These are phyloP conservation scores for Daldinia eschscholtzii DNA, from an alignment of 2,329 filamentous ascomycete genomes.

Conservation along the genomic window DNA sequence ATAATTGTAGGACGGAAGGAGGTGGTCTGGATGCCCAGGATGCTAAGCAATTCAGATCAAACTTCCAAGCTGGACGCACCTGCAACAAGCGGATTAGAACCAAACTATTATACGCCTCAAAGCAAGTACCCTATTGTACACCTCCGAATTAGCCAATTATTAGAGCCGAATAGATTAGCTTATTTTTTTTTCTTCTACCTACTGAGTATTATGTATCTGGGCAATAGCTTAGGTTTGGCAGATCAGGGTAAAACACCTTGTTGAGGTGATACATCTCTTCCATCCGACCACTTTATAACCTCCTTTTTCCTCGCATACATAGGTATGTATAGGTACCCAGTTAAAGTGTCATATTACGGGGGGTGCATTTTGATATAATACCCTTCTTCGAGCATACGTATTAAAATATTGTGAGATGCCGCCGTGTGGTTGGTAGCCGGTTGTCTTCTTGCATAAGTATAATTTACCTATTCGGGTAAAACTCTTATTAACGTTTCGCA, in stretches of 20 bases:
- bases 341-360: background rate
- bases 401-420: background rate
- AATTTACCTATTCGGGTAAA: constrained; percentile 33
- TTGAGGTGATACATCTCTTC: background rate
- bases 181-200: background rate
- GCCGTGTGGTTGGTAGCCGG: constrained; percentile 9
- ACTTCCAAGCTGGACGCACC: constrained; percentile 14
- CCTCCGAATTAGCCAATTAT: constrained; percentile 36
- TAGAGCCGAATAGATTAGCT: constrained; percentile 39
- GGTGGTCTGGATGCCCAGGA: background rate
- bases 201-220: background rate
- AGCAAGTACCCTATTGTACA: constrained; percentile 19
- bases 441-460: constrained; percentile 10
- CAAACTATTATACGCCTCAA: constrained; percentile 1
- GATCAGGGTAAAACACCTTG: background rate
- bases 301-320: background rate
- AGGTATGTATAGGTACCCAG: background rate
- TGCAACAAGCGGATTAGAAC: constrained; percentile 4
- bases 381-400: constrained; percentile 6
- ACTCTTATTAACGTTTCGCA: constrained; percentile 20
- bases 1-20: constrained; percentile 9
- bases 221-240: background rate
- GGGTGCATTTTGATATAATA: constrained; percentile 2
- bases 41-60: constrained; percentile 12
- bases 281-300: background rate